phyloP scores from a whole-genome alignment of 2,329 filamentous ascomycete genomes.

The Colletotrichum sp. region DNA sequence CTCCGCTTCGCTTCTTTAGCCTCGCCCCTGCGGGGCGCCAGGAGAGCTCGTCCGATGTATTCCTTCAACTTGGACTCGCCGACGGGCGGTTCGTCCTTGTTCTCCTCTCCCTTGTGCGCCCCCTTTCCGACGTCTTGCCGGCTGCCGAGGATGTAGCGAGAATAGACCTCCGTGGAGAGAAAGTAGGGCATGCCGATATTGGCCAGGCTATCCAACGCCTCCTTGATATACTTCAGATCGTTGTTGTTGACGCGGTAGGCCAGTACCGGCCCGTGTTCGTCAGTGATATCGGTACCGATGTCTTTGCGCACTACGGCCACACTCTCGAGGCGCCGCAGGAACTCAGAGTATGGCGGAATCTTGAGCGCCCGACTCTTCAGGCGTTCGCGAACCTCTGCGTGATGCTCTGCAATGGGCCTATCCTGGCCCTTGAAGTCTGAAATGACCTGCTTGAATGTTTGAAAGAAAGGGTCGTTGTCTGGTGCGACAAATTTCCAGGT shows the following conservation, averaged over 20 bases:
- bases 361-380: background rate
- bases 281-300: rapidly evolving
- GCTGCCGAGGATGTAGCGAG: background rate
- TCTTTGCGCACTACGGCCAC: too few species aligned
- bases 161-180: background rate
- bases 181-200: background rate
- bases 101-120: too few species aligned
- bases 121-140: too few species aligned
- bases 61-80: too few species aligned
- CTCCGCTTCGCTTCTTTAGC: too few species aligned
- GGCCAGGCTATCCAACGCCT: background rate
- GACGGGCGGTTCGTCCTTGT: too few species aligned
- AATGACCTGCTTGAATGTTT: background rate
- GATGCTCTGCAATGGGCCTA: background rate
- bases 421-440: background rate
- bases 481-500: background rate
- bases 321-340: background rate
- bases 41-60: too few species aligned
- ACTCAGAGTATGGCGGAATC: background rate
- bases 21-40: too few species aligned
- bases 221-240: background rate
- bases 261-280: background rate
- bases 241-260: background rate
- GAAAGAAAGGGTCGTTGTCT: background rate
- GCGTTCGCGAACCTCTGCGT: background rate